A percentile compares a stretch with the other conserved stretches of the same genome.
Evolutionary conservation across 2,329 filamentous ascomycete genomes (phyloP).

Genomic region (Delphinella strobiligena): DNA sequence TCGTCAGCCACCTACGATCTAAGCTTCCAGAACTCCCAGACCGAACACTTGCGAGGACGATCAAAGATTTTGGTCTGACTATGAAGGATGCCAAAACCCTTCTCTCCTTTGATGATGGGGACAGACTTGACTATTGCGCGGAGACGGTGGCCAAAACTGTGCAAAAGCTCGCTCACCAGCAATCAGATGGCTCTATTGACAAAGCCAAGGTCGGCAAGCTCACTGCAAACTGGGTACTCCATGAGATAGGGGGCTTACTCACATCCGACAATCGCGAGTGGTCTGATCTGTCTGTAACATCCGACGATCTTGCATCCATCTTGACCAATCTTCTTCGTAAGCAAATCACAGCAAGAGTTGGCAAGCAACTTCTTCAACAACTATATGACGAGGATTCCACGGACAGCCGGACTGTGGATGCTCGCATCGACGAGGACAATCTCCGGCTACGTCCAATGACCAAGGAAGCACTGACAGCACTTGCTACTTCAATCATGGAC

Average conservation of each 20-base stretch:
- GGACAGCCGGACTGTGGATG: constrained; percentile 29
- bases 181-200: constrained; percentile 1
- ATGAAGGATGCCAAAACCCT: constrained; percentile 75
- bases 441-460: constrained; percentile 44
- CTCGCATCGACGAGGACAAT: constrained; percentile 45
- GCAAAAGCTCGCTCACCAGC: constrained; percentile 4
- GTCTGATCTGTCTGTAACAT: constrained; percentile 27
- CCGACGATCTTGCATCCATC: constrained; percentile 31
- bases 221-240: constrained; percentile 48
- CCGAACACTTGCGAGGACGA: constrained; percentile 27
- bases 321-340: constrained; percentile 28
- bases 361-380: constrained; percentile 46
- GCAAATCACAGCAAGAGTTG: constrained; percentile 41
- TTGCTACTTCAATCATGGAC: constrained; percentile 42
- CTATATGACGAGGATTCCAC: constrained; percentile 37
- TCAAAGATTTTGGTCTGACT: constrained; percentile 58
- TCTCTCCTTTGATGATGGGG: constrained; percentile 63
- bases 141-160: constrained; percentile 44
- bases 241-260: constrained; percentile 39
- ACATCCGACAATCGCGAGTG: constrained; percentile 26
- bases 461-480: constrained; percentile 40
- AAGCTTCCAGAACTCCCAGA: constrained; percentile 65
- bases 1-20: constrained; percentile 51
- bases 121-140: constrained; percentile 71
- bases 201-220: constrained; percentile 31